Evolutionary conservation across 495 filamentous ascomycete species (phyloP), one percentile per base, ranked within the genome.

Genomic region (Cladorrhinum samala): DNA sequence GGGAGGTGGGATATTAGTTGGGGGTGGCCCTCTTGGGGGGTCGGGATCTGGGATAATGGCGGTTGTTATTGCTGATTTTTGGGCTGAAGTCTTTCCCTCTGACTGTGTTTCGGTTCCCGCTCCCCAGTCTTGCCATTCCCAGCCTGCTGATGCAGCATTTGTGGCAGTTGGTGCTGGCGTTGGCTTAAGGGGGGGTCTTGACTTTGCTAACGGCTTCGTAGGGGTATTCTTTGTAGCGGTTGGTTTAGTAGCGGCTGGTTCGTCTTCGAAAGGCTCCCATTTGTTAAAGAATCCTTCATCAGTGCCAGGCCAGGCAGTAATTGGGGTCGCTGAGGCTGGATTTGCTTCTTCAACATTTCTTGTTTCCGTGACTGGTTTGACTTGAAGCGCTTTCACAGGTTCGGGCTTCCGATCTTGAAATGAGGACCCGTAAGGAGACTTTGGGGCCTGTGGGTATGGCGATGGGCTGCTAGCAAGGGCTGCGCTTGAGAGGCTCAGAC

Each of bases 1-100:
- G 7, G 94, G 94, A 1, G 93, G 90, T 17, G 93, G 92, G 3
- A 96, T 82, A 66, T 95, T 95, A 8, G 85, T 88, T 49, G 91
- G 91, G 5, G 89, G 88, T 30, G 73, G 66, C 19, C 66, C 62
- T 45, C 24, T 36, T 14, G 51, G 7, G 30, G 40, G 19, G 48
- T 17, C 2, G 17, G 16, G 38, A 30, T 21, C 20, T 43, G 11
- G 16, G 50, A n/a, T 43, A 45, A 19, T 30, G 19, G 38, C 24
- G 25, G 16, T 46, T 46, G n/a, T 27, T 45, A n/a, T 49, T 23
- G 20, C 44, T 36, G 23, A 53, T 46, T 43, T 54, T 52, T n/a
- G 44, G 36, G 49, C 17, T 13, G 46, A 6, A 25, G 50, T 43
- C 27, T 33, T 11, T n/a, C 19, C 40, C 14, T 55, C 63, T 54